Conservation (phyloP, 345 rosid species). For the Raphanus sativus region DNA sequence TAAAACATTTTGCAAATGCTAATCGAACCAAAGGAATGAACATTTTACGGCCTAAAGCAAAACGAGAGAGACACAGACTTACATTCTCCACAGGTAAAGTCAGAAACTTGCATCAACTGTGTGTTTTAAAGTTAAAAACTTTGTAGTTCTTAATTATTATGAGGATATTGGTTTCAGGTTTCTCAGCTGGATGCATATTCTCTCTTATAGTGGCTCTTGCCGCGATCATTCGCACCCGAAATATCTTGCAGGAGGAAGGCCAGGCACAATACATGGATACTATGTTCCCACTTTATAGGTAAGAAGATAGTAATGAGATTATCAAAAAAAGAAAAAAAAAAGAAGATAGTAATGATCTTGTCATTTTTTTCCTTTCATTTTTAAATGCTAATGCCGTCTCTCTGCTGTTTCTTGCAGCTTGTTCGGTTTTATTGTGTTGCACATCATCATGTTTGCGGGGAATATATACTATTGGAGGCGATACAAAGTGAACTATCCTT, state of each 20-base stretch:
- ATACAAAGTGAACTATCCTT: slow-evolving; percentile 45
- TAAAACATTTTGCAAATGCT: slow-evolving; percentile 64
- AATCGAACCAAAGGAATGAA: slow-evolving; percentile 61
- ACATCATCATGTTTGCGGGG: slow-evolving; percentile 43
- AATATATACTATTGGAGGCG: slow-evolving; percentile 50
- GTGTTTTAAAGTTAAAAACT: not conserved
- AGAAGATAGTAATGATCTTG: slow-evolving; percentile 16
- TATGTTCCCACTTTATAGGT: slow-evolving; percentile 72
- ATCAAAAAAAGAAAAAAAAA: not conserved
- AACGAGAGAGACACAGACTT: slow-evolving; percentile 55
- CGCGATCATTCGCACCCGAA: slow-evolving; percentile 33
- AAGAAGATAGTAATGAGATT: no score
- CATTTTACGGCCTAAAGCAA: slow-evolving; percentile 51
- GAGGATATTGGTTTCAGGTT: slow-evolving; percentile 42
- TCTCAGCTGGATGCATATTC: slow-evolving; percentile 51
- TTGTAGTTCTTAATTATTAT: slow-evolving; percentile 9
- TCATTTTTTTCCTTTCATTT: not conserved
- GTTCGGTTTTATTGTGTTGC: slow-evolving; percentile 48
- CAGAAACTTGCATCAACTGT: not conserved
- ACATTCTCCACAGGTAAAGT: slow-evolving; percentile 44
- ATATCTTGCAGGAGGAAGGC: slow-evolving; percentile 8
- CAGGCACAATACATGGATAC: slow-evolving; percentile 47
- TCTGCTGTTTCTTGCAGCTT: slow-evolving; percentile 38
- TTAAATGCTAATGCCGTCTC: not conserved
- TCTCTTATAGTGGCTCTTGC: slow-evolving; percentile 51